Evolutionary conservation across 352 stramenopile species (phyloP).

Genomic region (Phytophthora quininea): DNA sequence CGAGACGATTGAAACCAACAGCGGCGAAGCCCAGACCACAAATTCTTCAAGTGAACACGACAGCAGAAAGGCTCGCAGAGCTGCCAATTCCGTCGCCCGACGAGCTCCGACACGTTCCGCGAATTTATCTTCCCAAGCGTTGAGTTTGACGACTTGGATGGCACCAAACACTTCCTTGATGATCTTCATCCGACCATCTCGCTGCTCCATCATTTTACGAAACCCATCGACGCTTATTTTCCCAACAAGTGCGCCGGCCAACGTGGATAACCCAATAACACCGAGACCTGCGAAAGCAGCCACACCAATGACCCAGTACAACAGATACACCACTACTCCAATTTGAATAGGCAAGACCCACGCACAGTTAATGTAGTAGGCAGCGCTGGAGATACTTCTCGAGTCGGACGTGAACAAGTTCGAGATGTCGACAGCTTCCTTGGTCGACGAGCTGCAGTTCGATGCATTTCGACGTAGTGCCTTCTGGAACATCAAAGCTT

Average conservation of each 20-base stretch:
- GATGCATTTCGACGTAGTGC: conserved; percentile 18
- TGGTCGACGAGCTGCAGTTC: conserved; percentile 8
- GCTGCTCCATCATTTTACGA: conserved; percentile 79
- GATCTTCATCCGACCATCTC: conserved; percentile 89
- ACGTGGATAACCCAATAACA: conserved; percentile 31
- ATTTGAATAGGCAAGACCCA: conserved; percentile 56
- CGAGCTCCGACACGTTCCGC: conserved; percentile 1
- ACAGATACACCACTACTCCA: conserved; percentile 36
- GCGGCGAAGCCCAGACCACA: conserved; percentile 46
- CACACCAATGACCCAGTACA: conserved; percentile 37
- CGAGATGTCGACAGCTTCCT: conserved; percentile 35
- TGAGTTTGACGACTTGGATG: conserved; percentile 97
- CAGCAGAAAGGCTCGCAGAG: conserved; percentile 77
- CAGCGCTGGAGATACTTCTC: conserved; percentile 32
- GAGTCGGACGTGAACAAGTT: conserved; percentile 52
- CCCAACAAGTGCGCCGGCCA: too few species aligned
- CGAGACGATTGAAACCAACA: conserved; percentile 53
- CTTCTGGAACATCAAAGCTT: conserved; percentile 50
- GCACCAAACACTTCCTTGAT: conserved; percentile 91
- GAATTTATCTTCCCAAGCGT: conserved; percentile 93
- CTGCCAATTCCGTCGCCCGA: conserved; percentile 4
- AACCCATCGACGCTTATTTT: conserved; percentile 33
- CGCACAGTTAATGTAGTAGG: conserved; percentile 48
- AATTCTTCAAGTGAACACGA: conserved; percentile 69
- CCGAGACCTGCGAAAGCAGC: conserved; percentile 49